Evolutionary conservation across 2,329 filamentous ascomycete species (phyloP), one percentile per base, ranked within the genome.

Genomic region (Grosmannia huntii): DNA sequence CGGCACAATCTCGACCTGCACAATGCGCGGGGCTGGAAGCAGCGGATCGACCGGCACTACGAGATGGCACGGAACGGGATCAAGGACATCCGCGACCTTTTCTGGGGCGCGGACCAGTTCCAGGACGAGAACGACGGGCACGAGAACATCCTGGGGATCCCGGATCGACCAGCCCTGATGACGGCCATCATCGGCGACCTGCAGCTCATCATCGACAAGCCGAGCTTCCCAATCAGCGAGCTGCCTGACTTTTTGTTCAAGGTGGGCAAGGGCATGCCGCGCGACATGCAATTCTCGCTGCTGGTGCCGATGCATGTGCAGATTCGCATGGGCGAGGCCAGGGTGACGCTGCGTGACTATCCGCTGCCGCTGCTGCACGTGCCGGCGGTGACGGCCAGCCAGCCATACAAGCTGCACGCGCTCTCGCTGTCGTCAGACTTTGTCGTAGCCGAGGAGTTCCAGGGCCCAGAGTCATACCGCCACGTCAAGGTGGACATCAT

Each of bases 201-300:
- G 36, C 86, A 92, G 62, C 78, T 99, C 58, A 76, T 84, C 36
- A 78, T 99, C 60, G 94, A 97, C 70, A 96, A 96, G 69, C 94
- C 94, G 0, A 92, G 89, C 0, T 99, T 99, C 68, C 86, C 90
- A 0, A 75, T 95, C 60, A 77, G 82, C 3, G 85, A 96, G 14
- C 83, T 92, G 57, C 88, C 92, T 0, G 81, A 87, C 19, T 99
- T 95, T 68, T 75, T 99, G 28, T 81, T 96, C 67, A 82, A 83
- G 53, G 85, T 97, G 59, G 94, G 94, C n/a, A 99, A 99, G 73
- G 94, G 94, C 1, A 95, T 99, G 83, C 94, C 94, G 1, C 79
- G 83, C 62, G 86, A 95, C 66, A 99, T 90, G 81, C 77, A 92
- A 66, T 99, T 97, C 69, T 85, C 90, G 11, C 76, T 99, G 23